These are phyloP conservation scores for Penicillium sp. DNA, from an alignment of 2,329 filamentous ascomycete genomes.

Conservation along the genomic window DNA sequence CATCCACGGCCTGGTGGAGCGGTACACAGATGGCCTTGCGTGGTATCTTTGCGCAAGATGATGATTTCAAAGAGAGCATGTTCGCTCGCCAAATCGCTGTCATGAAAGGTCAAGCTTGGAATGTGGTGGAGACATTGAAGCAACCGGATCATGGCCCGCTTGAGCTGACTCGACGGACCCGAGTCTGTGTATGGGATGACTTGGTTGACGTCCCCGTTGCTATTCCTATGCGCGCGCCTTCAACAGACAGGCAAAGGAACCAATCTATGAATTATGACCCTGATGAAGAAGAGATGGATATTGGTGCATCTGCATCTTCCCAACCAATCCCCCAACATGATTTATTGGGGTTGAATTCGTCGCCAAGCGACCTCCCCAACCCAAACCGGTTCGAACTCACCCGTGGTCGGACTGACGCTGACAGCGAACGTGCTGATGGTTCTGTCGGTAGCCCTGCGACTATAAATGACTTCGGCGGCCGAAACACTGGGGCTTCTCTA, in stretches of 20 bases:
- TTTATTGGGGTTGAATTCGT: constrained; percentile 64
- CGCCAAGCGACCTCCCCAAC: constrained; percentile 63
- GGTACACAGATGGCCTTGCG: constrained; percentile 86
- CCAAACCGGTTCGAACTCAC: constrained; percentile 72
- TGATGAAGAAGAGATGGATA: constrained; percentile 87
- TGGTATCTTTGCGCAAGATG: constrained; percentile 83
- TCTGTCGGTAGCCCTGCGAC: constrained; percentile 38
- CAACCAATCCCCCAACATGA: constrained; percentile 55
- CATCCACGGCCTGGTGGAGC: constrained; percentile 94
- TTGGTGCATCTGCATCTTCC: constrained; percentile 66
- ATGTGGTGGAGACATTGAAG: constrained; percentile 96
- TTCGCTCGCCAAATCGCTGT: constrained; percentile 97
- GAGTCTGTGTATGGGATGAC: constrained; percentile 98
- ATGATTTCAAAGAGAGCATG: constrained; percentile 98
- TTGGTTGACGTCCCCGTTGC: constrained; percentile 93
- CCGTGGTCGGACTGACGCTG: constrained; percentile 38
- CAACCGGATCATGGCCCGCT: constrained; percentile 86
- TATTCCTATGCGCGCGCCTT: constrained; percentile 80
- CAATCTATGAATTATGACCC: constrained; percentile 53
- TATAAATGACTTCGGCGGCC: constrained; percentile 29
- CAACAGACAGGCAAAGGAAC: constrained; percentile 75
- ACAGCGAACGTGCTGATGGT: constrained; percentile 30
- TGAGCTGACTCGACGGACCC: constrained; percentile 82
- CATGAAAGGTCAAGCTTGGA: constrained; percentile 99
- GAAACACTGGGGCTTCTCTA: constrained; percentile 35